Base-by-base conservation (phyloP, 2,329 filamentous ascomycete genomes). In the Cladorrhinum sp. region DNA sequence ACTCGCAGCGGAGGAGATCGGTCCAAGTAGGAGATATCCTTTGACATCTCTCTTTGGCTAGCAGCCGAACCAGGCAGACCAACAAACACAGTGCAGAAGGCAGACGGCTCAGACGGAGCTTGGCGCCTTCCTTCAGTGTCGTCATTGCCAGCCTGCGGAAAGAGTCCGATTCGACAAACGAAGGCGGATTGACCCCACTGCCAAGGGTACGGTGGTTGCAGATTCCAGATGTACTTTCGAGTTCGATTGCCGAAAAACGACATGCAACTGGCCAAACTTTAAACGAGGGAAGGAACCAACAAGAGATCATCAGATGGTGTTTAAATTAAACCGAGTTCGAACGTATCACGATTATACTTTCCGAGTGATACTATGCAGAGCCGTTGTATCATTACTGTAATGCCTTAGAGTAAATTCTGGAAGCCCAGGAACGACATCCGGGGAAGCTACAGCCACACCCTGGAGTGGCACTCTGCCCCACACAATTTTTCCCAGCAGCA, bases 121-220 rank as follows among this genome's bases (percentile, higher is more conserved):
- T 36, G 32, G 32, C 32, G 12, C 12, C 41, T 3, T 18, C 7
- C 41, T 45, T 18, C n/a, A 45, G 18, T 58, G 45, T 58, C 58
- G 58, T 58, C 57, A 51, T 57, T 10, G 49, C 20, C 22, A 45
- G 48, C 49, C 18, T 16, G 10, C 29, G 60, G 58, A 63, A 57
- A 61, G n/a, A 57, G 53, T 29, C 61, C 60, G 60, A 62, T 61
- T 59, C 38, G 53, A 56, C 53, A 56, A 48, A 18, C n/a, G 24
- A 45, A 24, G 10, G 24, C 16, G 27, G 2, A 22, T 16, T 27
- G 8, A 50, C 36, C 53, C 58, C 58, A 32, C 58, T 32, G 58
- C 52, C 59, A 63, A 63, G 62, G 32, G 25, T 20, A 45, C 41
- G 41, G 41, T 20, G 18, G 41, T 45, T 45, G 41, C 41, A 45